Evolutionary conservation across 2,329 filamentous ascomycete species (phyloP).

Genomic region (Gyromitra esculenta): DNA sequence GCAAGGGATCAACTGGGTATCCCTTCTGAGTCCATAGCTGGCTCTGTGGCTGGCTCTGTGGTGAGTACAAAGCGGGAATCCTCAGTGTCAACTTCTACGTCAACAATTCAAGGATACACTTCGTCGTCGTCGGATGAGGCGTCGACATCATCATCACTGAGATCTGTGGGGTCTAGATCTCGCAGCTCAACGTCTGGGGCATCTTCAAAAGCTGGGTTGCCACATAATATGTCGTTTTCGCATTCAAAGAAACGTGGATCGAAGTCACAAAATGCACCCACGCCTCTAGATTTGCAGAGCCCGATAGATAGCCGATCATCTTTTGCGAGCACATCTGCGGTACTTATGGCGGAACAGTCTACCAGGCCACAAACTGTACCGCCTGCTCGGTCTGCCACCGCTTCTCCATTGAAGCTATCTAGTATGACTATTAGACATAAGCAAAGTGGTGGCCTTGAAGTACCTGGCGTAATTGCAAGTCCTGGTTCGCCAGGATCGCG

Average conservation of each 20-base stretch:
- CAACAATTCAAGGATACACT: conserved; percentile 50
- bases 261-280: conserved; percentile 44
- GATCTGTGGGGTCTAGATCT: conserved; percentile 48
- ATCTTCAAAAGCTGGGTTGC: conserved; percentile 50
- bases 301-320: conserved; percentile 37
- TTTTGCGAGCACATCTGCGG: conserved; percentile 38
- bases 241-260: conserved; percentile 48
- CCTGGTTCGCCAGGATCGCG: conserved; percentile 51
- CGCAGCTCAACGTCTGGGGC: conserved; percentile 51
- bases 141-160: conserved; percentile 53
- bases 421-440: conserved; percentile 45
- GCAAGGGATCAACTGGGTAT: conserved; percentile 47
- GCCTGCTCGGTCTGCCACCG: conserved; percentile 46
- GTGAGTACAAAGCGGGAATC: conserved; percentile 46
- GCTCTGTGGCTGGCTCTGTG: conserved; percentile 24
- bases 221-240: conserved; percentile 48
- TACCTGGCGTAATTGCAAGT: conserved; percentile 40
- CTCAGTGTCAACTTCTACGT: conserved; percentile 50
- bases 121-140: conserved; percentile 55
- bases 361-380: conserved; percentile 43
- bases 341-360: conserved; percentile 42
- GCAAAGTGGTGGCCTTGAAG: conserved; percentile 53
- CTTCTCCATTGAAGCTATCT: conserved; percentile 46
- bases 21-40: conserved; percentile 25
- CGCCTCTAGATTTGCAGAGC: conserved; percentile 47